Percentiles rank a stretch among this genome's conserved stretches.
Evolutionary conservation across 441 rosid species (phyloP).

Genomic region (Pelargonium exstipulatum): DNA sequence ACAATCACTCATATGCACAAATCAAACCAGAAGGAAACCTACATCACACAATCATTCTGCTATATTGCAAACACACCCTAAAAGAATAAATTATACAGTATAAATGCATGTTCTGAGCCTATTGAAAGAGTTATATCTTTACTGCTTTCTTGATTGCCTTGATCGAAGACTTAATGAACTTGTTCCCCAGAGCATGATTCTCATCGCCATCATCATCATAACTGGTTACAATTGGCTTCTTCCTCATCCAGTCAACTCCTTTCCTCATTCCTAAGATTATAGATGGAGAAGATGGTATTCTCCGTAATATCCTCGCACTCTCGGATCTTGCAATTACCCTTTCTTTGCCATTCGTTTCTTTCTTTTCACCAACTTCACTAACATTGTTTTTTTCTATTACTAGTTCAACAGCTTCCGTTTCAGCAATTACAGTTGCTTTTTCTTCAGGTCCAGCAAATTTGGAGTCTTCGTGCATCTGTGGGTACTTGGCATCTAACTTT

Average conservation of each 20-base stretch:
- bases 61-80: conserved; percentile 18
- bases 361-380: conserved; percentile 29
- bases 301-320: conserved; percentile 66
- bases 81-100: conserved; percentile 4
- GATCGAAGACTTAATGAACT: conserved; percentile 64
- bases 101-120: background rate
- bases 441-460: conserved; percentile 18
- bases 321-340: conserved; percentile 57
- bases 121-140: conserved; percentile 32
- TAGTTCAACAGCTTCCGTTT: conserved; percentile 25
- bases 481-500: conserved; percentile 52
- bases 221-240: conserved; percentile 50
- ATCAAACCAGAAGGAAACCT: background rate
- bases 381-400: conserved; percentile 5
- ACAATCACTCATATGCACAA: conserved; percentile 22
- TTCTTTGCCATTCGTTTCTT: conserved; percentile 43
- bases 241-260: conserved; percentile 74
- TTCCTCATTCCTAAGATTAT: conserved; percentile 62
- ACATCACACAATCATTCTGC: conserved; percentile 31
- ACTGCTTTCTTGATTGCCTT: conserved; percentile 61
- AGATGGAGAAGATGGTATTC: conserved; percentile 87
- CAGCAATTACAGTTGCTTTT: conserved; percentile 25
- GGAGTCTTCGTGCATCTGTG: conserved; percentile 24
- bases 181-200: conserved; percentile 40
- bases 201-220: conserved; percentile 47